Evolutionary conservation across 2,329 filamentous ascomycete species (phyloP).

Genomic region (Dryadomyces quercus-mongolicae): DNA sequence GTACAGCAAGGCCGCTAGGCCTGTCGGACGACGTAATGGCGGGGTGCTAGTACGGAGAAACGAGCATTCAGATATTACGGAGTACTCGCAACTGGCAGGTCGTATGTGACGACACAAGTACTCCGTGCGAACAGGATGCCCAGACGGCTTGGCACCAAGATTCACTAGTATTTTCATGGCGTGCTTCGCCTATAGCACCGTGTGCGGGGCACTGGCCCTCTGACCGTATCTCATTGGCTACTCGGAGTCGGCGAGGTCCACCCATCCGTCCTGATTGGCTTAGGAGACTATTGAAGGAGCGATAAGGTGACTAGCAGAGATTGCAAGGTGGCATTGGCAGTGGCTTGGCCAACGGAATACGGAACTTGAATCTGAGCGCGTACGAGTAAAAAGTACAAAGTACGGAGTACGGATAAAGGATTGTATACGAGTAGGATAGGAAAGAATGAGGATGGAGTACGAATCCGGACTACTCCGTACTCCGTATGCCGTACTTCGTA

Average conservation of each 20-base stretch:
- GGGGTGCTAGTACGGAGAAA: background rate
- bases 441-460: too few relatives aligned
- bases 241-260: background rate
- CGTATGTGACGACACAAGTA: background rate
- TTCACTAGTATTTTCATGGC: background rate
- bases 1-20: background rate
- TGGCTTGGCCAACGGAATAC: background rate
- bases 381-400: background rate
- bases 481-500: background rate
- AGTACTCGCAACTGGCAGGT: too few relatives aligned
- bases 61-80: too few relatives aligned
- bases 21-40: background rate
- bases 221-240: background rate
- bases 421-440: too few relatives aligned
- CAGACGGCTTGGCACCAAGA: background rate
- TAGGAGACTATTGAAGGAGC: too few relatives aligned
- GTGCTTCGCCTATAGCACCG: background rate
- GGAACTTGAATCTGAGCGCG: background rate
- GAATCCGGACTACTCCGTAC: background rate
- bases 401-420: background rate
- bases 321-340: slow-evolving; percentile 1
- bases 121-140: background rate
- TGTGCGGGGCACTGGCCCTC: background rate
- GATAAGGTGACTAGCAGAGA: background rate
- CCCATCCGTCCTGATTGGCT: background rate